phyloP scores from a whole-genome alignment of 2,329 filamentous ascomycete species.

The Tolypocladium endophyticum region DNA sequence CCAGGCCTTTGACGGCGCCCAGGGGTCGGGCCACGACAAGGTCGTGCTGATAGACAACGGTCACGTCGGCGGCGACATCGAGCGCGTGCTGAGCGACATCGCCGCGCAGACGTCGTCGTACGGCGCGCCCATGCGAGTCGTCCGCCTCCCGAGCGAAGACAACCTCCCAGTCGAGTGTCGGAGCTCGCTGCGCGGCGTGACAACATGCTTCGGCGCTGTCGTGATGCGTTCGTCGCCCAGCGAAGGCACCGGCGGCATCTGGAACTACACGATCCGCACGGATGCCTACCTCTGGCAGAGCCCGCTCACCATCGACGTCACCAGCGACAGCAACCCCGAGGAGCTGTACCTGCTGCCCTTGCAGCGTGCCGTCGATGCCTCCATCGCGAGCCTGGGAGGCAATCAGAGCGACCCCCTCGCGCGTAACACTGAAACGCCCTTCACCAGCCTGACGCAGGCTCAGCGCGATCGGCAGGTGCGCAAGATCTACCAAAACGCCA shows the following conservation, averaged over 20 bases:
- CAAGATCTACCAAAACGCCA: conserved; percentile 54
- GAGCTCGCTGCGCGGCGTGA: conserved; percentile 54
- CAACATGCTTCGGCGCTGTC: conserved; percentile 61
- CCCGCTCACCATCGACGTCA: conserved; percentile 51
- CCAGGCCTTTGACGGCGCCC: conserved; percentile 49
- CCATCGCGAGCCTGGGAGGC: conserved; percentile 50
- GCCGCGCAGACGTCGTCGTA: conserved; percentile 44
- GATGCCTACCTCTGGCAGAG: conserved; percentile 56
- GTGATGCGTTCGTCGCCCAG: conserved; percentile 66
- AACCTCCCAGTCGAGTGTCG: conserved; percentile 54
- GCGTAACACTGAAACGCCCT: conserved; percentile 55
- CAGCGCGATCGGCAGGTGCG: conserved; percentile 58
- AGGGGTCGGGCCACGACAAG: conserved; percentile 48
- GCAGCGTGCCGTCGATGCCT: conserved; percentile 65
- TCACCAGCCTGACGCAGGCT: conserved; percentile 58
- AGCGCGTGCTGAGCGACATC: conserved; percentile 56
- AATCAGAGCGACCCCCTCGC: conserved; percentile 26
- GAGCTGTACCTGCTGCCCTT: conserved; percentile 71
- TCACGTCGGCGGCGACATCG: conserved; percentile 57
- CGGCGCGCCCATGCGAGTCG: conserved; percentile 42
- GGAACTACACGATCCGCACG: conserved; percentile 79
- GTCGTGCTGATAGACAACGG: conserved; percentile 74
- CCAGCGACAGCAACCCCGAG: conserved; percentile 58
- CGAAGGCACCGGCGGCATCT: conserved; percentile 54
- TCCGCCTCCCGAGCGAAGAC: conserved; percentile 41